These are phyloP conservation scores for Pisolithus sp. DNA, from an alignment of 768 basidiomycete species.

Conservation along the genomic window DNA sequence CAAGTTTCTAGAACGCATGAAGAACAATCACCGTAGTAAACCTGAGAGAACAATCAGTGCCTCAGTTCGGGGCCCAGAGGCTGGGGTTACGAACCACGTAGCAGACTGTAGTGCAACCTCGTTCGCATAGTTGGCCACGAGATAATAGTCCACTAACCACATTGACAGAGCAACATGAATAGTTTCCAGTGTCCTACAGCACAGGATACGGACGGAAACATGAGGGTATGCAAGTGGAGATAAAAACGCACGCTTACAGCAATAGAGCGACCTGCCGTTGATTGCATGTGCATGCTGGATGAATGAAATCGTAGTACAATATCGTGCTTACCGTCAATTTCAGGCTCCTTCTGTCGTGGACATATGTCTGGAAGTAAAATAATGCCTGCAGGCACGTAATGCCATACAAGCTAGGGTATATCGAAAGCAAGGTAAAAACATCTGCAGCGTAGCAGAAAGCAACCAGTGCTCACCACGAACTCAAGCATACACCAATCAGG, in stretches of 20 bases:
- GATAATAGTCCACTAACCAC: constrained; percentile 2
- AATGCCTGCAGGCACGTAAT: constrained; percentile 5
- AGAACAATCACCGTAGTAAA: background rate
- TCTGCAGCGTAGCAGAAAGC: too few species aligned
- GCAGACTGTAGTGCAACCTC: background rate
- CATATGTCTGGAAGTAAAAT: constrained; percentile 8
- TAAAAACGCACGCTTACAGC: background rate
- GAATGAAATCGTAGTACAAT: background rate
- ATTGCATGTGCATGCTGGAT: background rate
- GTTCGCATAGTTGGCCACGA: background rate
- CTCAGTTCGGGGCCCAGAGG: background rate
- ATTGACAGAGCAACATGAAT: constrained; percentile 5
- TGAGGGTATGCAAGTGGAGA: too few species aligned
- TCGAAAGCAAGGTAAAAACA: too few species aligned
- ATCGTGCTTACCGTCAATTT: background rate
- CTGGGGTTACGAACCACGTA: background rate
- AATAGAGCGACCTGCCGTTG: constrained; percentile 2
- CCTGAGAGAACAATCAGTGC: background rate
- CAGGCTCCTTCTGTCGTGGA: constrained; percentile 1
- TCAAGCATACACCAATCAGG: too few species aligned
- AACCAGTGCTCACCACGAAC: too few species aligned
- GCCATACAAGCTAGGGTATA: constrained; percentile 19
- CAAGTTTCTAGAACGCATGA: background rate
- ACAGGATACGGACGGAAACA: too few species aligned
- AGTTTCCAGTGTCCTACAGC: constrained; percentile 1